Conservation (phyloP, 768 basidiomycete species). For the Tulasnella sp. region DNA sequence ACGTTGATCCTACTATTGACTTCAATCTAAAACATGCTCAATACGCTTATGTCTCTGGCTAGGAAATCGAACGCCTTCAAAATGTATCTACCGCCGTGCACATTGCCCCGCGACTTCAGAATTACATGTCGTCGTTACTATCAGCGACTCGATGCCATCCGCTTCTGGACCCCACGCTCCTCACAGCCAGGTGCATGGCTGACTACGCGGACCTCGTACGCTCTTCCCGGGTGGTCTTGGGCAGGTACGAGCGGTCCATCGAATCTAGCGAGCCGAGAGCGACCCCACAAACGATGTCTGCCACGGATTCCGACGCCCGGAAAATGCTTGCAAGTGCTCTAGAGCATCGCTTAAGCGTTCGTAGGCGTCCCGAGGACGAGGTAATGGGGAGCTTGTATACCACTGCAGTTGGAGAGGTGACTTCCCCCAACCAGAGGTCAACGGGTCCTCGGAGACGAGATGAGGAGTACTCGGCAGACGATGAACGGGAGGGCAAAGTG, state of each 20-base stretch:
- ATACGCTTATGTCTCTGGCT: neutral
- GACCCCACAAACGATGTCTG: slow-evolving; percentile 31
- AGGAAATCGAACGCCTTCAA: slow-evolving; percentile 18
- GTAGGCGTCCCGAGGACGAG: slow-evolving; percentile 60
- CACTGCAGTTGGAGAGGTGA: slow-evolving; percentile 7
- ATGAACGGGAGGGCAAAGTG: slow-evolving; percentile 5
- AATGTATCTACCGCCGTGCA: slow-evolving; percentile 26
- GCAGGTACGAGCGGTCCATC: neutral
- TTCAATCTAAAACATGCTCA: neutral
- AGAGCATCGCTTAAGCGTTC: slow-evolving; percentile 60
- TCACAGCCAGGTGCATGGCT: slow-evolving; percentile 46
- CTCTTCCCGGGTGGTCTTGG: slow-evolving; percentile 49
- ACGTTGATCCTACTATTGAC: neutral
- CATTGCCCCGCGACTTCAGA: slow-evolving; percentile 39
- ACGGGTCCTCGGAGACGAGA: neutral
- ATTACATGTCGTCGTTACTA: slow-evolving; percentile 66
- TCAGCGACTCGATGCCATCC: slow-evolving; percentile 62
- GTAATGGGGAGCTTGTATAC: slow-evolving; percentile 45
- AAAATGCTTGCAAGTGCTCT: slow-evolving; percentile 61
- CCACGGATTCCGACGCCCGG: slow-evolving; percentile 64
- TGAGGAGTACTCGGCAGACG: slow-evolving; percentile 1
- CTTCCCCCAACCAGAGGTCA: neutral
- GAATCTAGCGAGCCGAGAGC: slow-evolving; percentile 19
- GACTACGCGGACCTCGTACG: slow-evolving; percentile 59
- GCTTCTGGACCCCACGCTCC: slow-evolving; percentile 52